A percentile compares a stretch with the other conserved stretches of the same genome.
phyloP scores from a whole-genome alignment of 1,284 basidiomycete species.

The Xerocomus amazonicus region DNA sequence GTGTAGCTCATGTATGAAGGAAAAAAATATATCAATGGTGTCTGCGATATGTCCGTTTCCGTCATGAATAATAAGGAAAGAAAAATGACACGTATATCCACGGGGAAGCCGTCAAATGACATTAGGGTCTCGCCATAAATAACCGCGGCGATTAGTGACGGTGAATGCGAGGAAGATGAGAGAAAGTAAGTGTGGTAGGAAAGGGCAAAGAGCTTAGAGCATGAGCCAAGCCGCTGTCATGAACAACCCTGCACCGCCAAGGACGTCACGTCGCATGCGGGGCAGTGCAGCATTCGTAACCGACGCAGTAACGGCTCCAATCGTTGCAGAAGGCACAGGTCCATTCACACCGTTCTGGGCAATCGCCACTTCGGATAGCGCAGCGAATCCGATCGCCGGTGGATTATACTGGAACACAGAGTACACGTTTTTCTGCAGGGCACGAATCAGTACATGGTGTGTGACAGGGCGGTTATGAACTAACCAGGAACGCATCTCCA shows the following conservation, averaged over 20 bases:
- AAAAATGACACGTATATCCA: background rate
- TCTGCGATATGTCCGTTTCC: background rate
- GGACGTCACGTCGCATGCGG: background rate
- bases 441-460: background rate
- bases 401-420: conserved; percentile 50
- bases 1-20: too few relatives aligned
- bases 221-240: background rate
- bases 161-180: too few relatives aligned
- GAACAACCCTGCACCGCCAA: background rate
- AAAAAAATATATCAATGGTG: too few relatives aligned
- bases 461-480: conserved; percentile 1
- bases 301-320: conserved; percentile 27
- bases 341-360: conserved; percentile 32
- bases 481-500: conserved; percentile 51
- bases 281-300: conserved; percentile 11
- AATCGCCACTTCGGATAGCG: conserved; percentile 33
- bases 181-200: too few relatives aligned
- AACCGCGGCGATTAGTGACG: background rate
- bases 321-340: conserved; percentile 32
- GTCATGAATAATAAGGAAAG: background rate
- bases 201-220: background rate
- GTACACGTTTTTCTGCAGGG: conserved; percentile 54
- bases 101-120: background rate
- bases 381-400: conserved; percentile 50
- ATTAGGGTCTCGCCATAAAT: background rate